These are phyloP conservation scores for Acacia acuminata DNA, from an alignment of 306 rosid genomes.

Conservation along the genomic window DNA sequence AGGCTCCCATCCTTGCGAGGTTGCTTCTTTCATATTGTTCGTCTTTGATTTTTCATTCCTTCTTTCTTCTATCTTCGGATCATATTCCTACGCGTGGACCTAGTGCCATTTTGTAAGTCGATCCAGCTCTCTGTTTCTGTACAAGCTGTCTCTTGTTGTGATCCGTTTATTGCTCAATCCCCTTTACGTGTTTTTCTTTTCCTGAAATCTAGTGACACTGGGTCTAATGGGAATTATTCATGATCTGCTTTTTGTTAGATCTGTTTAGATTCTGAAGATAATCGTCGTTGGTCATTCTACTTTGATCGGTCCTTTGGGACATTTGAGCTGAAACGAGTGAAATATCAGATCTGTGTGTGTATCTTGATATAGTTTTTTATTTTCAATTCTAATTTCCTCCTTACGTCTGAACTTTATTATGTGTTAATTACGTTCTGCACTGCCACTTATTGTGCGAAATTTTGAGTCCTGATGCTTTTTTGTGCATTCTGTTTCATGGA, in stretches of 20 bases:
- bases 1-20: constrained; percentile 27
- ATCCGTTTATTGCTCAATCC: constrained; percentile 12
- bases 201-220: constrained; percentile 21
- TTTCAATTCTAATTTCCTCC: constrained; percentile 3
- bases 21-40: constrained; percentile 18
- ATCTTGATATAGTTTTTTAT: constrained; percentile 8
- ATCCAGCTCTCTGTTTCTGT: background rate
- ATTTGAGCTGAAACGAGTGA: constrained; percentile 21
- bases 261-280: constrained; percentile 26
- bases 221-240: constrained; percentile 14
- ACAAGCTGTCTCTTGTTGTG: background rate
- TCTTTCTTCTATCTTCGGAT: background rate
- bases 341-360: constrained; percentile 38
- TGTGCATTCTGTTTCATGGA: constrained; percentile 7
- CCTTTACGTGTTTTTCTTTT: background rate
- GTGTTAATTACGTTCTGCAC: constrained; percentile 19
- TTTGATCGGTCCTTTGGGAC: constrained; percentile 34
- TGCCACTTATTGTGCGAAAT: constrained; percentile 18
- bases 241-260: constrained; percentile 57
- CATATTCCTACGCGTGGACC: background rate
- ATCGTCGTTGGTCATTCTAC: background rate
- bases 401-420: constrained; percentile 28
- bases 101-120: constrained; percentile 36
- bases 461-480: background rate
- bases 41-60: constrained; percentile 9